phyloP scores from a whole-genome alignment of 108 stramenopile genomes.

The Asterionellopsis glacialis region DNA sequence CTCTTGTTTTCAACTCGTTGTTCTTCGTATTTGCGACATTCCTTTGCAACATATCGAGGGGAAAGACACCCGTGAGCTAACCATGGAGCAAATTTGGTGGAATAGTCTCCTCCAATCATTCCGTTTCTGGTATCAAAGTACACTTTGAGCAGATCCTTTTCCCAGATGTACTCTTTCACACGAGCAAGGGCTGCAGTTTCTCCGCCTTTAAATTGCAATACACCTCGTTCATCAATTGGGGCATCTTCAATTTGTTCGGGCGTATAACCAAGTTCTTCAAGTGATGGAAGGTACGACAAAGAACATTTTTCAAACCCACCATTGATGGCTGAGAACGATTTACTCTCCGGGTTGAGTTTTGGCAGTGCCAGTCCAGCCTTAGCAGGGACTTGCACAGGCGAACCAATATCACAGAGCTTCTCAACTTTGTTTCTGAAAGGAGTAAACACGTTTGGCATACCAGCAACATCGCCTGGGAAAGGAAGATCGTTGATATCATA shows the following conservation, averaged over 20 bases:
- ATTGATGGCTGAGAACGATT: too few species aligned
- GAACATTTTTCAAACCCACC: conserved; percentile 15
- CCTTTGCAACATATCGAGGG: conserved; percentile 77
- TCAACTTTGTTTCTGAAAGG: conserved; percentile 92
- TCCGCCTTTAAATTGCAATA: conserved; percentile 86
- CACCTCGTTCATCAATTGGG: conserved; percentile 55
- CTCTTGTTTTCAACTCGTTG: conserved; percentile 85
- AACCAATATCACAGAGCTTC: conserved; percentile 58
- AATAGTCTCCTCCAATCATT: conserved; percentile 92
- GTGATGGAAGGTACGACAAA: conserved; percentile 43
- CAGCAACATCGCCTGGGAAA: conserved; percentile 45
- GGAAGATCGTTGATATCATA: conserved; percentile 87
- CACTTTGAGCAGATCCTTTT: conserved; percentile 71
- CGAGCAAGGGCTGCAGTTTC: conserved; percentile 86
- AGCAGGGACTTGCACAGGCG: conserved; percentile 58
- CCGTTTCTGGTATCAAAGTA: conserved; percentile 99
- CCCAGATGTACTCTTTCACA: conserved; percentile 89
- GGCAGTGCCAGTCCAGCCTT: conserved; percentile 32
- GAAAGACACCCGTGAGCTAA: conserved; percentile 90
- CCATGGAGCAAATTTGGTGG: conserved; percentile 95
- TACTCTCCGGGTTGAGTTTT: background rate
- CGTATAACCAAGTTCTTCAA: conserved; percentile 74
- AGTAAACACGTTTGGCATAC: conserved; percentile 86
- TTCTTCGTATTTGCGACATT: conserved; percentile 84
- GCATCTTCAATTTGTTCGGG: conserved; percentile 44